Evolutionary conservation across 768 basidiomycete species (phyloP).

Genomic region (Leccinum rimulosum): DNA sequence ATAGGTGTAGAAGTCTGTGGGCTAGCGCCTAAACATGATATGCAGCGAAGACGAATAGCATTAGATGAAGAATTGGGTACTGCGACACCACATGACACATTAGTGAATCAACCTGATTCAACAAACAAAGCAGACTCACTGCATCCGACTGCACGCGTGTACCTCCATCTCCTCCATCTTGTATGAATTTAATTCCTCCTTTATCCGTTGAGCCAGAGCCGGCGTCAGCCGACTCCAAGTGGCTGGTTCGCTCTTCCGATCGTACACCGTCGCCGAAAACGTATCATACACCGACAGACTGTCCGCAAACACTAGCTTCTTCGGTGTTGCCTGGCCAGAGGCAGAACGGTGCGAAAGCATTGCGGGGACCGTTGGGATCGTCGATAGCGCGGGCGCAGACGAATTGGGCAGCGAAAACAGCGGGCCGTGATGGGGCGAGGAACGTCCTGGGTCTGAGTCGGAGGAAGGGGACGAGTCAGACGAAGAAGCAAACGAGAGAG

Average conservation of each 20-base stretch:
- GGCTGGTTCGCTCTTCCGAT: conserved; percentile 91
- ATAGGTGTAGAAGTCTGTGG: conserved; percentile 27
- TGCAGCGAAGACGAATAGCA: conserved; percentile 24
- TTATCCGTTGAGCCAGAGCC: conserved; percentile 91
- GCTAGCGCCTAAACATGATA: conserved; percentile 29
- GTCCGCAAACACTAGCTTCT: conserved; percentile 83
- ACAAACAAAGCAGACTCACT: conserved; percentile 51
- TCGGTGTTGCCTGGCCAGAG: conserved; percentile 70
- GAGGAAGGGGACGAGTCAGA: conserved; percentile 34
- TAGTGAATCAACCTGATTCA: not conserved
- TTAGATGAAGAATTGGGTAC: conserved; percentile 90
- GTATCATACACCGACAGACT: conserved; percentile 96
- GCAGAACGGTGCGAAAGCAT: conserved; percentile 70
- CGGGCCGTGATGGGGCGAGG: conserved; percentile 35
- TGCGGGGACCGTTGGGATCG: conserved; percentile 44
- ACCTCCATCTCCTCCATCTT: conserved; percentile 99
- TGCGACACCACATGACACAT: conserved; percentile 27
- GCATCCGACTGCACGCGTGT: conserved; percentile 86
- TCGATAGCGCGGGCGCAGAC: conserved; percentile 83
- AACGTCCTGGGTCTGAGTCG: conserved; percentile 38
- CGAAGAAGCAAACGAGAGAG: conserved; percentile 52
- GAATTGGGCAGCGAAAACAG: conserved; percentile 85
- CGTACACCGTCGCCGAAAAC: conserved; percentile 89
- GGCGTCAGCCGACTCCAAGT: conserved; percentile 97
- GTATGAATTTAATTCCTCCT: conserved; percentile 97